phyloP scores from a whole-genome alignment of 179 eudicot species.

The Spergularia azorica region DNA sequence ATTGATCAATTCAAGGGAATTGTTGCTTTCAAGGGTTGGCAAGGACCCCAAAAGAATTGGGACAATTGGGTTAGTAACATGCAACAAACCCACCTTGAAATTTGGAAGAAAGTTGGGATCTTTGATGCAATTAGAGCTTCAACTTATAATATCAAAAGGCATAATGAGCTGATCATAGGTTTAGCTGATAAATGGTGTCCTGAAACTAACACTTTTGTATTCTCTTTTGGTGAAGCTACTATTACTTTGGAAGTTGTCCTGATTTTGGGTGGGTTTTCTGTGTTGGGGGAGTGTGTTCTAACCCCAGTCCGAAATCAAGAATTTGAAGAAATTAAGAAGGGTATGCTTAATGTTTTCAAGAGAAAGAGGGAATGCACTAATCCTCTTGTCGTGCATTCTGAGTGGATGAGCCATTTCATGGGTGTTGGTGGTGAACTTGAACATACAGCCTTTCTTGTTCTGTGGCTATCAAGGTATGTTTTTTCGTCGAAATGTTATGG shows the following conservation, averaged over 20 bases:
- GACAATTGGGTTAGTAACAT: conserved; percentile 25
- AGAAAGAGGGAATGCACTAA: background rate
- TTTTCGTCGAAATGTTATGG: conserved; percentile 10
- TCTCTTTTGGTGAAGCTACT: conserved; percentile 42
- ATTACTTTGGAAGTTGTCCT: conserved; percentile 40
- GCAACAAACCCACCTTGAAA: background rate
- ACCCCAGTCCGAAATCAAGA: background rate
- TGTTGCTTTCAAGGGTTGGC: no score
- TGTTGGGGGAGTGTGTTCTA: conserved; percentile 21
- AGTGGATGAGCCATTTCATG: conserved; percentile 30
- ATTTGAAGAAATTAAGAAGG: background rate
- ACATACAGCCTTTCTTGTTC: conserved; percentile 41
- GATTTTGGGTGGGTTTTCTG: conserved; percentile 33
- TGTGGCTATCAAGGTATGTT: conserved; percentile 49
- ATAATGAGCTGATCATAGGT: conserved; percentile 26
- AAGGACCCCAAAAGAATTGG: conserved; percentile 19
- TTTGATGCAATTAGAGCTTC: conserved; percentile 31
- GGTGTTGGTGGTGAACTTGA: conserved; percentile 30
- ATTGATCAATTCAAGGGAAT: no score
- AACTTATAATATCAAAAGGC: background rate
- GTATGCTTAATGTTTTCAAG: background rate
- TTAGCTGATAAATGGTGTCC: conserved; percentile 34
- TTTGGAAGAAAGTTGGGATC: conserved; percentile 34
- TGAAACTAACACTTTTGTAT: conserved; percentile 37
- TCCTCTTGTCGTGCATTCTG: background rate